phyloP scores from a whole-genome alignment of 2,329 filamentous ascomycete species.

The Ophiostoma tasmaniense region DNA sequence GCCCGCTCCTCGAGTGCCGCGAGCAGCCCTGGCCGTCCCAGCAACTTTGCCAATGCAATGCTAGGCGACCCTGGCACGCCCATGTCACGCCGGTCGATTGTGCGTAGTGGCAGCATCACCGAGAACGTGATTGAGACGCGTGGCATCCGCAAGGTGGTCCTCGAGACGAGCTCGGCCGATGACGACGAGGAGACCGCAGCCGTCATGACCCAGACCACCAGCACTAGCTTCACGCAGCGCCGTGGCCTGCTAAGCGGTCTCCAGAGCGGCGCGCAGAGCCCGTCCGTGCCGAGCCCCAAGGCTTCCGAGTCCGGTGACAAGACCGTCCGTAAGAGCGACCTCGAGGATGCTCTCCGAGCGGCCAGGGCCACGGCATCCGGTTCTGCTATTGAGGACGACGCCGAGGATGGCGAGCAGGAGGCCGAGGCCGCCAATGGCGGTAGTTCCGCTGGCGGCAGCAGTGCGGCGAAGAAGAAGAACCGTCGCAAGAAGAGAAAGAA shows the following conservation, averaged over 20 bases:
- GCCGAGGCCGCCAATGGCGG: constrained; percentile 10
- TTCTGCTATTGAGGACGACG: neutral
- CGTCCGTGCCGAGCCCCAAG: neutral
- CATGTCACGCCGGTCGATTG: constrained; percentile 31
- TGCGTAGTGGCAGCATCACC: constrained; percentile 68
- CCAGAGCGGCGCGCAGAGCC: constrained; percentile 7
- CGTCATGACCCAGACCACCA: neutral
- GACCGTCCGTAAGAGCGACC: constrained; percentile 11
- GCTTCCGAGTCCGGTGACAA: constrained; percentile 16
- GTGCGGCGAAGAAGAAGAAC: constrained; percentile 30
- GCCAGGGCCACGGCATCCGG: neutral
- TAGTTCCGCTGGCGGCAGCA: constrained; percentile 11
- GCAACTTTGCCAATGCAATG: neutral
- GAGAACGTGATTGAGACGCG: constrained; percentile 68
- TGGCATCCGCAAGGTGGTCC: constrained; percentile 66
- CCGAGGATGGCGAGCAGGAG: neutral
- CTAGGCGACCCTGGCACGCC: constrained; percentile 18
- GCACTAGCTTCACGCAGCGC: neutral
- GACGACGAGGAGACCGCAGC: constrained; percentile 27
- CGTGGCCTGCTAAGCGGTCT: constrained; percentile 8
- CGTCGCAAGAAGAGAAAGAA: constrained; percentile 29
- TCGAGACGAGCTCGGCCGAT: constrained; percentile 37
- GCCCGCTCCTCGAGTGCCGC: constrained; percentile 18
- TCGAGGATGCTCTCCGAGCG: constrained; percentile 11
- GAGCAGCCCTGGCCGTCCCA: constrained; percentile 16